Evolutionary conservation across 345 rosid species (phyloP).

Genomic region (Lenwebbia sp.): DNA sequence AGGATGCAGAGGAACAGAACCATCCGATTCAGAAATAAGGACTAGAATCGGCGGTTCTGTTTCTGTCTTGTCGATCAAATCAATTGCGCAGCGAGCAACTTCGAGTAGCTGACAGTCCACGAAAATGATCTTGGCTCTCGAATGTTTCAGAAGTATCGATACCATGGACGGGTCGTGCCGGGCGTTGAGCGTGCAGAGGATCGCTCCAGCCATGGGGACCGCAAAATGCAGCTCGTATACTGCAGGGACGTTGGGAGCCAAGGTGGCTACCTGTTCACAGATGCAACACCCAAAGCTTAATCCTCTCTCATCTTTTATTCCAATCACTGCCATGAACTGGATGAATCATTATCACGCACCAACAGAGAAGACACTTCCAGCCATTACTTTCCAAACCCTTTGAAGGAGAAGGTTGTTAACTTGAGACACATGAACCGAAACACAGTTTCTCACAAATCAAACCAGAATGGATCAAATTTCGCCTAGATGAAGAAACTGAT

Average conservation of each 20-base stretch:
- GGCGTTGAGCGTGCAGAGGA: slow-evolving; percentile 62
- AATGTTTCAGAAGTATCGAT: slow-evolving; percentile 40
- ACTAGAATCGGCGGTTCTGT: slow-evolving; percentile 25
- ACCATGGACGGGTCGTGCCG: slow-evolving; percentile 48
- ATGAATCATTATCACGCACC: neutral
- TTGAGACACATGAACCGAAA: neutral
- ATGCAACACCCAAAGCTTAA: neutral
- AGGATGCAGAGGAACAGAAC: neutral
- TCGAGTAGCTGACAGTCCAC: slow-evolving; percentile 48
- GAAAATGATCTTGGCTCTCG: slow-evolving; percentile 45
- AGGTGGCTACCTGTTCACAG: slow-evolving; percentile 39
- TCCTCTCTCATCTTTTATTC: neutral
- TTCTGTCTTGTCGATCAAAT: slow-evolving; percentile 22
- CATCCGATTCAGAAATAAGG: slow-evolving; percentile 30
- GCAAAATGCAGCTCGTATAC: slow-evolving; percentile 79
- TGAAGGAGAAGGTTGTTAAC: neutral
- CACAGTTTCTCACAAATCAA: neutral
- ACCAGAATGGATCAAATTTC: neutral
- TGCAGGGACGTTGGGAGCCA: slow-evolving; percentile 68
- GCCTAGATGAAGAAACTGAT: neutral
- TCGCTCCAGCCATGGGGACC: slow-evolving; percentile 70
- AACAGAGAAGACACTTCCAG: neutral
- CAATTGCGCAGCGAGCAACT: slow-evolving; percentile 42
- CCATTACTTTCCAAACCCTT: neutral
- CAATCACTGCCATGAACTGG: neutral